Base-by-base conservation (phyloP, 768 basidiomycete species). In the Rhizopogon roseolus region DNA sequence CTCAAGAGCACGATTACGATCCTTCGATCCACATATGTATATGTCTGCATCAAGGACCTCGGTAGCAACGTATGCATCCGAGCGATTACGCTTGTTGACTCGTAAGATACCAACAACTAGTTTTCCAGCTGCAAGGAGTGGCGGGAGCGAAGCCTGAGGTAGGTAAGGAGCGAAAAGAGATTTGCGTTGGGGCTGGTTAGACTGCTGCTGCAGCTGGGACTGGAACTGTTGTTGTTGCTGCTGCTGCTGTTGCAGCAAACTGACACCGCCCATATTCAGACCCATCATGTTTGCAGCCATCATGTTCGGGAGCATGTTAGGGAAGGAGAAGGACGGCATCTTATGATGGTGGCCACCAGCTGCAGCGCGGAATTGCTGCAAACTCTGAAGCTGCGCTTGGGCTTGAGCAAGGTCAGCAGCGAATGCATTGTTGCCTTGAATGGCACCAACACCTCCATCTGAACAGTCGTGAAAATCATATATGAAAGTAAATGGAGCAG, bases 11-110 rank as follows among this genome's bases (percentile, higher is more conserved):
- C 97, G 87, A 67, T 99, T 99, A 59, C 97, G 90, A 70, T 99
- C 97, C 67, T 98, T 98, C 34, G 95, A 98, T 41, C 97, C 96
- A 63, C 95, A 97, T 55, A 98, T 98, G 64, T 98, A 99, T 67
- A 99, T 98, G 64, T 99, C 97, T 53, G 96, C 95, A 66, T 99
- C 97, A 48, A 99, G 73, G 32, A 98, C 95, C 67, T 98, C 97
- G 10, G 96, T 98, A 13, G 97, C 90, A 52, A 99, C 95, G 68
- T 98, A 99, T 7, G 97, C 97, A 68, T 99, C 97, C 16, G 95
- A 98, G 52, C 97, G 84, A 68, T 98, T 98, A 62, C 96, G 88
- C 75, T 98, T 98, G 75, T 98, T 98, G 60, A 98, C 97, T 34
- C 97, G 86, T 49, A 99, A 73, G 51, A 97, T 94, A 57, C 97